Evolutionary conservation across 805 yeast genomes (phyloP).

Genomic region (Starmerella stellata): DNA sequence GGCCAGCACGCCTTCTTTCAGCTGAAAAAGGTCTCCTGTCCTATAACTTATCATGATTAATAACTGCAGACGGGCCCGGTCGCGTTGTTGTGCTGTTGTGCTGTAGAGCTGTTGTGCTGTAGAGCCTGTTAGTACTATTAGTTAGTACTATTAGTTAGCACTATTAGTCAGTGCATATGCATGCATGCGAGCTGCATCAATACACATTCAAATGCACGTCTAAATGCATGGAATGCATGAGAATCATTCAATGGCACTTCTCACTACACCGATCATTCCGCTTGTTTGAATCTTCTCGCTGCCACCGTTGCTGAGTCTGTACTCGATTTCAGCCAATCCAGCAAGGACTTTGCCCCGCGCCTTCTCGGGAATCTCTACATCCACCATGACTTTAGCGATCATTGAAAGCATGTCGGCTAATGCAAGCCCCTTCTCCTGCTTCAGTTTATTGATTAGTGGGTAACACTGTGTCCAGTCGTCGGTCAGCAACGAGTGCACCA

Average conservation of each 20-base stretch:
- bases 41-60: conserved; percentile 24
- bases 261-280: conserved; percentile 76
- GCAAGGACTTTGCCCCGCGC: conserved; percentile 48
- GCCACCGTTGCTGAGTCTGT: conserved; percentile 82
- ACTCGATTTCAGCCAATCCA: conserved; percentile 75
- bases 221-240: too few species aligned
- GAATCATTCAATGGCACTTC: conserved; percentile 32
- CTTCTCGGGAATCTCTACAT: conserved; percentile 42
- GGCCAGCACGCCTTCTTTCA: conserved; percentile 34
- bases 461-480: conserved; percentile 78
- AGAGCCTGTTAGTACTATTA: too few species aligned
- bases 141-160: too few species aligned
- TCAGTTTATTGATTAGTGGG: conserved; percentile 44
- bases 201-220: too few species aligned
- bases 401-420: conserved; percentile 69
- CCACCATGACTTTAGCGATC: conserved; percentile 49
- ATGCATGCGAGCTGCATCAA: too few species aligned
- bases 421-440: conserved; percentile 68
- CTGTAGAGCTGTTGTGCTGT: too few species aligned
- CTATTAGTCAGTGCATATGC: too few species aligned
- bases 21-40: conserved; percentile 39
- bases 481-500: conserved; percentile 57
- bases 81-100: too few species aligned
- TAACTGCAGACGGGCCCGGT: too few species aligned
- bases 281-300: conserved; percentile 76